Conservation (phyloP, 345 rosid genomes). For the Arabis alpina region DNA sequence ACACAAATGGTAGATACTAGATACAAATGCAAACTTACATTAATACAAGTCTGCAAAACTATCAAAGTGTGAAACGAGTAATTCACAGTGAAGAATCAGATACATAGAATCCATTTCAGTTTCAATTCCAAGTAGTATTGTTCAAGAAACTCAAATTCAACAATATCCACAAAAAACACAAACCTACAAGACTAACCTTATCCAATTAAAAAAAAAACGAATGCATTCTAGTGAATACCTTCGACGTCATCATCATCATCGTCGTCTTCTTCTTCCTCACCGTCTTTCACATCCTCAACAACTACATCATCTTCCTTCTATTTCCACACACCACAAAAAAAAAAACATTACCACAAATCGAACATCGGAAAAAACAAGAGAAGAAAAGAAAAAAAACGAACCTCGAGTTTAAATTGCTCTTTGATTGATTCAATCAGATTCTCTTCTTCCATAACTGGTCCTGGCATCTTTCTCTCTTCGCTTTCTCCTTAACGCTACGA, state of each 20-base stretch:
- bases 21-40: background rate
- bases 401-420: slow-evolving; percentile 29
- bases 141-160: too few relatives aligned
- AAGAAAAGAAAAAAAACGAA: background rate
- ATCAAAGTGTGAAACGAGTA: too few relatives aligned
- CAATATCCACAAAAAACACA: background rate
- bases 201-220: background rate
- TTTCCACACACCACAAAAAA: background rate
- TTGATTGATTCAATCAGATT: slow-evolving; percentile 24
- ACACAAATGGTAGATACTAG: too few relatives aligned
- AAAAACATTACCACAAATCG: background rate
- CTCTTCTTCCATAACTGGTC: slow-evolving; percentile 26
- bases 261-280: slow-evolving; percentile 56
- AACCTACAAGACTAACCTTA: background rate
- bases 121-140: too few relatives aligned
- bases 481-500: slow-evolving; percentile 10
- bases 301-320: slow-evolving; percentile 29
- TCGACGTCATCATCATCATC: slow-evolving; percentile 63
- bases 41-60: too few relatives aligned
- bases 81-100: too few relatives aligned
- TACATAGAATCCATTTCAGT: too few relatives aligned
- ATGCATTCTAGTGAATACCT: too few relatives aligned
- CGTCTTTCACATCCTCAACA: slow-evolving; percentile 74
- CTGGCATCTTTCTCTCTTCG: slow-evolving; percentile 38
- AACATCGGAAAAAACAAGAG: background rate